Base-by-base conservation (phyloP, 2,329 filamentous ascomycete genomes). In the Ceratocystis huliohia region DNA sequence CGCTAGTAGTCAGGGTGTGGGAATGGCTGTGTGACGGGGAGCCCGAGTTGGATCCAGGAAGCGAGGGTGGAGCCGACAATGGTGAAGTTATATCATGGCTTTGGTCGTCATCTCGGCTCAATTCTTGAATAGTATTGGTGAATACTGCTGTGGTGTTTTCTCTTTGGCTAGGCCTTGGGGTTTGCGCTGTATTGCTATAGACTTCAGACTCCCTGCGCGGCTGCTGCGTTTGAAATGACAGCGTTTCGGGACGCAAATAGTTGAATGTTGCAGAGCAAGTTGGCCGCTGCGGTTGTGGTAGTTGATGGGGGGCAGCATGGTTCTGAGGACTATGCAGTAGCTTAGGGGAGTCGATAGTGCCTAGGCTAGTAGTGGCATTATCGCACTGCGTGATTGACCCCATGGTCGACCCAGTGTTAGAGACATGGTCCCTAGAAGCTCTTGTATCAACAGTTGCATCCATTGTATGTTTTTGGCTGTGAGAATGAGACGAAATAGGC, bases 1-100 rank as follows among this genome's bases (percentile, higher is more conserved):
- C 66, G 61, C 66, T 68, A 28, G 66, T 63, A 45, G 59, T 64
- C 22, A 66, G 46, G 30, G 25, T 59, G n/a, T 67, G 66, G 10
- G 66, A 37, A 50, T 33, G 41, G 41, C 53, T 64, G 57, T 64
- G 62, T 53, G 62, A 41, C 15, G 66, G 64, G 30, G 45, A 44
- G 13, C 41, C 48, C 6, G 66, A 61, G 10, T 44, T 63, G 7
- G 65, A 67, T 22, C 37, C 25, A 5, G 46, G 61, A n/a, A 67
- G 28, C 20, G 66, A 67, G 15, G 56, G 56, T 5, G 56, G 45
- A 13, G 17, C 62, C 8, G 62, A 65, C 63, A 67, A 56, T 2
- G 66, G 66, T 10, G 66, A 67, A n/a, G 44, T 41, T 3, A 64
- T 63, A 8, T 66, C 48, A 22, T 25, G 22, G 25, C 22, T 28